Base-by-base conservation (phyloP, 495 filamentous ascomycete species). In the Neurospora africana region DNA sequence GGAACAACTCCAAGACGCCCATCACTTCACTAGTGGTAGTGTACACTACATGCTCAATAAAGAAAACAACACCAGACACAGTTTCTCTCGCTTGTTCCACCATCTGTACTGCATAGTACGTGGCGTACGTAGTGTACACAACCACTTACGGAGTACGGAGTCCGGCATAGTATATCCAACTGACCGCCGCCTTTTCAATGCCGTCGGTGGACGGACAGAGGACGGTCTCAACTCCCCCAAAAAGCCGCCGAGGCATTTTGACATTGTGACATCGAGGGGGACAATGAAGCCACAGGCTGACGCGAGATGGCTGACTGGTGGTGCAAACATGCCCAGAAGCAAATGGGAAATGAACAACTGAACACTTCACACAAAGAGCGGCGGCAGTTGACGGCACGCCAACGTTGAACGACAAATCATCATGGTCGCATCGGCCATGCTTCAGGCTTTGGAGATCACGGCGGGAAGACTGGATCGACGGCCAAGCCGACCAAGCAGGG, bases 241-340 rank as follows among this genome's bases (percentile, higher is more conserved):
- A 30, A 61, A 61, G 53, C 53, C 53, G 53, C 53, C 53, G 53
- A 61, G 53, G 53, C 53, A 61, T 33, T 33, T 30, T 61, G 53
- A 61, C 53, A 65, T 65, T 65, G 53, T 19, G 53, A 35, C 53
- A 65, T 65, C 1, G 53, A 65, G 53, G 53, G 53, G 53, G 15
- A 27, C 53, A 9, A 65, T 65, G 27, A 65, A 33, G 53, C 33
- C 53, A 65, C 53, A 9, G 53, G 53, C 53, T 77, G 72, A 77
- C 70, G 75, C 74, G 74, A 75, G 69, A 75, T 72, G 72, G 74
- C 70, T 71, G 75, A 74, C 13, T 41, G 13, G 74, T 77, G 74
- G 74, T 77, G 74, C 75, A 73, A 75, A 38, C 40, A 30, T 40
- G 33, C 27, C 5, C 47, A 2, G 13, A 58, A 58, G 47, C 47